These are phyloP conservation scores for Craspedostauros australis DNA, from an alignment of 108 stramenopile genomes.

Conservation along the genomic window DNA sequence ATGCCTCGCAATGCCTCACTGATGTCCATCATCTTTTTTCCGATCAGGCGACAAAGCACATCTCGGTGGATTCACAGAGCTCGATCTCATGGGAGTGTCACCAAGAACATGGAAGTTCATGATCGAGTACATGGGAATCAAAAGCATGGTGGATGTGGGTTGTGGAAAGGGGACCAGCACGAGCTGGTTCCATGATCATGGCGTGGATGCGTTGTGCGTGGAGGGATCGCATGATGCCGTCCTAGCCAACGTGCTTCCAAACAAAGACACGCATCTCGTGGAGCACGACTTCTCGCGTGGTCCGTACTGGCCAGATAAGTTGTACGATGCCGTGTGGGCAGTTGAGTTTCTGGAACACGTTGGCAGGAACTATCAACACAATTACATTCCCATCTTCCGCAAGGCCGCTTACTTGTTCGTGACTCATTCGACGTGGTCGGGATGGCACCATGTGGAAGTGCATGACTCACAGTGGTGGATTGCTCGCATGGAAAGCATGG, in stretches of 20 bases:
- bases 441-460: conserved; percentile 71
- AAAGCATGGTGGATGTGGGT: conserved; percentile 73
- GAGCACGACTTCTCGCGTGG: conserved; percentile 74
- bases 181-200: conserved; percentile 61
- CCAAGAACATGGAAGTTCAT: conserved; percentile 48
- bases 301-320: conserved; percentile 81
- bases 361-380: conserved; percentile 59
- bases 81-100: conserved; percentile 43
- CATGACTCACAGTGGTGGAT: conserved; percentile 67
- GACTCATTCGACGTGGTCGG: conserved; percentile 55
- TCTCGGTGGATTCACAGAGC: conserved; percentile 70
- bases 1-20: too few relatives aligned
- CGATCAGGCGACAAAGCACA: conserved; percentile 71
- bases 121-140: conserved; percentile 44
- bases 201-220: conserved; percentile 48
- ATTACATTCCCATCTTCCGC: conserved; percentile 71
- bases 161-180: conserved; percentile 72
- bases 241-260: conserved; percentile 46
- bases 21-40: too few relatives aligned
- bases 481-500: conserved; percentile 45
- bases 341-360: conserved; percentile 66
- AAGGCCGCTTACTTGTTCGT: conserved; percentile 80
- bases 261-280: conserved; percentile 16
- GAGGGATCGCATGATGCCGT: conserved; percentile 81
- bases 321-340: conserved; percentile 76